phyloP scores from a whole-genome alignment of 2,329 filamentous ascomycete genomes.

The Neoscytalidium dimidiatum region DNA sequence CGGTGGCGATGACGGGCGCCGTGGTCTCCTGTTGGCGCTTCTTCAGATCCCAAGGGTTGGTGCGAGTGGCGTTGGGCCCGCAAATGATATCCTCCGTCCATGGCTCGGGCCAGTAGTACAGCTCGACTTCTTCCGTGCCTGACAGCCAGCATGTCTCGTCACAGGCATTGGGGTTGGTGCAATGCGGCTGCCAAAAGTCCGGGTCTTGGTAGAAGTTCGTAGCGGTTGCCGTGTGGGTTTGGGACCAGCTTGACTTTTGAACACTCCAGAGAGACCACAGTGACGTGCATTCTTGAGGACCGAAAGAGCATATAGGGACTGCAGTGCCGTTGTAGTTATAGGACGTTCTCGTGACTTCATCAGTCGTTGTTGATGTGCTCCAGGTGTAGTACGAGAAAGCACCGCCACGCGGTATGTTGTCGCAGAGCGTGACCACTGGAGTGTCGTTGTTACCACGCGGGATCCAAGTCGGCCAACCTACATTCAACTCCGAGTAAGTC shows the following conservation, averaged over 20 bases:
- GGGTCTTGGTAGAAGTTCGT: not conserved
- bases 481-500: not conserved
- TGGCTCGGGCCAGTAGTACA: not conserved
- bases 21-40: not conserved
- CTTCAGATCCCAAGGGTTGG: not conserved
- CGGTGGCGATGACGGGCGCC: not conserved
- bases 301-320: not conserved
- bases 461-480: not conserved
- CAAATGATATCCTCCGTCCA: not conserved
- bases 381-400: not conserved
- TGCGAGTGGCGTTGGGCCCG: not conserved
- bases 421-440: not conserved
- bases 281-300: not conserved
- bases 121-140: not conserved
- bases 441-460: not conserved
- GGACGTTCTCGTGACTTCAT: not conserved
- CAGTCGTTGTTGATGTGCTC: not conserved
- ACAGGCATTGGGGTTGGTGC: not conserved
- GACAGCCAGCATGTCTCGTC: not conserved
- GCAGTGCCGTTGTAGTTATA: not conserved
- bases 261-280: not conserved
- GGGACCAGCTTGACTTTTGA: not conserved
- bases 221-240: not conserved
- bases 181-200: not conserved
- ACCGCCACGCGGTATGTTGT: not conserved